phyloP scores from a whole-genome alignment of 768 basidiomycete species.

The Cystobasidium tubakii region DNA sequence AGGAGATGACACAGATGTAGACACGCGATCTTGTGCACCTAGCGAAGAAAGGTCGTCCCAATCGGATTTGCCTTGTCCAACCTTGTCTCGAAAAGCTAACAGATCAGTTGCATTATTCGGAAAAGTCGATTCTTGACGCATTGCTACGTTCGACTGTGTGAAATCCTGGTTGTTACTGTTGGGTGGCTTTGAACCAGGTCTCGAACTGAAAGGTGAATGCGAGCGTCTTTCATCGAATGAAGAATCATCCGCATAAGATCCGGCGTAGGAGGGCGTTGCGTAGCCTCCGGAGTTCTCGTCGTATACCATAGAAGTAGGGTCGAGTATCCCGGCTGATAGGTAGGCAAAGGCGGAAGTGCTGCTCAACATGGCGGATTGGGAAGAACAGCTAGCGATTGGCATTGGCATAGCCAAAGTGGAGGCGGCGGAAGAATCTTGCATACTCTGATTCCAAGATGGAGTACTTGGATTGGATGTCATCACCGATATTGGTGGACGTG shows the following conservation, averaged over 20 bases:
- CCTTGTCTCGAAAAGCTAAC: conserved; percentile 18
- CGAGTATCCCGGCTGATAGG: conserved; percentile 1
- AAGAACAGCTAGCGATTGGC: background rate
- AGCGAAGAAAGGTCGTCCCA: conserved; percentile 24
- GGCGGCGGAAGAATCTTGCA: background rate
- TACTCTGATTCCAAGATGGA: conserved; percentile 4
- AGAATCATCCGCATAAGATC: conserved; percentile 34
- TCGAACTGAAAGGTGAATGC: conserved; percentile 2
- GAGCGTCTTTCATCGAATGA: conserved; percentile 31
- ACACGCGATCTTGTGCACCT: background rate
- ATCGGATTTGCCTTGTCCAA: background rate
- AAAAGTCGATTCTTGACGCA: background rate
- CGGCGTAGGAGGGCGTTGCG: conserved; percentile 30
- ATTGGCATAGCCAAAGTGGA: conserved; percentile 3
- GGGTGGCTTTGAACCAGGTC: background rate
- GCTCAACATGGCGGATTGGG: background rate
- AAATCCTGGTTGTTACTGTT: background rate
- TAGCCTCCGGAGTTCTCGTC: conserved; percentile 33
- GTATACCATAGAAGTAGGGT: conserved; percentile 32
- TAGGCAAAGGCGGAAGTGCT: conserved; percentile 6
- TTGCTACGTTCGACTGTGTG: background rate
- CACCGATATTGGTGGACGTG: background rate
- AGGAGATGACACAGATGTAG: background rate
- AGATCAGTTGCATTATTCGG: background rate
- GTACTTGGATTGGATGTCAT: background rate